These are phyloP conservation scores for Lactarius evosmus DNA, from an alignment of 768 basidiomycete species.

Conservation along the genomic window DNA sequence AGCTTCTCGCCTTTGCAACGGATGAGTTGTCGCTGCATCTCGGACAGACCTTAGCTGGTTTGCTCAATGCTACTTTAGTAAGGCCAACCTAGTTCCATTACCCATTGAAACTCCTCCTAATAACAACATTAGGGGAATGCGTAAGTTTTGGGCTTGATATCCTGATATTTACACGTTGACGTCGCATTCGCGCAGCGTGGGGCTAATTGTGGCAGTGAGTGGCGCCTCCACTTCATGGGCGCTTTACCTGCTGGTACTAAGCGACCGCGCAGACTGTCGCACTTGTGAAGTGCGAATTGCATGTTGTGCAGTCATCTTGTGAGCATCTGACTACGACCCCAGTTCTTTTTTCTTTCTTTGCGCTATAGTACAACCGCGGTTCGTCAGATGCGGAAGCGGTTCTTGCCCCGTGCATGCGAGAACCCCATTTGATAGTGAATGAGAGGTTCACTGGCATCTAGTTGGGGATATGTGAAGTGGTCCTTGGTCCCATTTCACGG, in stretches of 20 bases:
- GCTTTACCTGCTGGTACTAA: conserved; percentile 18
- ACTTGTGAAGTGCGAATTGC: conserved; percentile 43
- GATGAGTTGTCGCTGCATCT: conserved; percentile 81
- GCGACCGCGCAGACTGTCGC: conserved; percentile 43
- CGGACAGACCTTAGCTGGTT: conserved; percentile 78
- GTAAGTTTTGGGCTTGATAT: conserved; percentile 24
- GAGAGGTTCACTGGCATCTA: not conserved
- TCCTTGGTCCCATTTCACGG: not conserved
- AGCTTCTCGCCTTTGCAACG: conserved; percentile 81
- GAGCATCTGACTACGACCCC: conserved; percentile 24
- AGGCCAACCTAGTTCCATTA: conserved; percentile 17
- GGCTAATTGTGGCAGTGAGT: conserved; percentile 43
- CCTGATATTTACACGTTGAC: not conserved
- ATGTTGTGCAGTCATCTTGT: conserved; percentile 46
- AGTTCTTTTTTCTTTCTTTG: not conserved
- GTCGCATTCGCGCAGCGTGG: conserved; percentile 34
- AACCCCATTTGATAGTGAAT: not conserved
- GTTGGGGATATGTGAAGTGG: not conserved
- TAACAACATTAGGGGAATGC: conserved; percentile 31
- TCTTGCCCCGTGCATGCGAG: not conserved
- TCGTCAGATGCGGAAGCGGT: not conserved
- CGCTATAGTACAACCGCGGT: not conserved
- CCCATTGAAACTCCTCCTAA: not conserved
- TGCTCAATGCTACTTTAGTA: conserved; percentile 82
- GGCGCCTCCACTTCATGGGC: not conserved